Base-by-base conservation (phyloP, 345 rosid species). In the Boechera retrofracta region DNA sequence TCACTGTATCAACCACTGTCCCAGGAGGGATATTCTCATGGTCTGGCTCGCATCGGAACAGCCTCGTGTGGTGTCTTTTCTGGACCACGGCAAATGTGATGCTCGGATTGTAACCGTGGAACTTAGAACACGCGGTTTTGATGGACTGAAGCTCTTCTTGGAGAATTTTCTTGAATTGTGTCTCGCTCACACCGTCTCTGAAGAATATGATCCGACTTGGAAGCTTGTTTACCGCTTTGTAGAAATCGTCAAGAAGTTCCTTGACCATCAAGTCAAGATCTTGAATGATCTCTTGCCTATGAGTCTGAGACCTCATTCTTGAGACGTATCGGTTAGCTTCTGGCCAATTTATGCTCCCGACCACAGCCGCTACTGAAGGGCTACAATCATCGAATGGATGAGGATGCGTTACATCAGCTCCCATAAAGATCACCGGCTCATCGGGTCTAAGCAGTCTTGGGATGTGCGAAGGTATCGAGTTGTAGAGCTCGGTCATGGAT, bases 311-410 rank as follows among this genome's bases (percentile, higher is more conserved):
- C 79, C 94, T 78, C 97, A 95, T 95, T 64, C 97, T 82, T 0
- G 98, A 95, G 0, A 82, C 87, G 32, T 95, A 95, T 74, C 86
- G 85, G 91, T 95, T 95, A 51, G 97, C 97, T 15, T 92, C 90
- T 1, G 99, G 98, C 99, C 99, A 95, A 86, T 92, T 95, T 87
- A 95, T 86, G 89, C 98, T 95, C n/a, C 98, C 99, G 33, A 95
- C 99, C 31, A 92, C 98, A 51, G 99, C 99, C 4, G 97, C 99
- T 72, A 90, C 94, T 0, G 99, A 95, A 24, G 99, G 99, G 59
- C 99, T 95, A 67, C 38, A 83, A 75, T 95, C 99, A 35, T 95
- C 99, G 2, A 95, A 90, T 0, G 99, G 99, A 67, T 92, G 99
- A 44, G 97, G 99, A 80, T 92, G 96, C 28, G 99, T 95, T 21